Base-by-base conservation (phyloP, 768 basidiomycete species). In the Kwoniella sp. region DNA sequence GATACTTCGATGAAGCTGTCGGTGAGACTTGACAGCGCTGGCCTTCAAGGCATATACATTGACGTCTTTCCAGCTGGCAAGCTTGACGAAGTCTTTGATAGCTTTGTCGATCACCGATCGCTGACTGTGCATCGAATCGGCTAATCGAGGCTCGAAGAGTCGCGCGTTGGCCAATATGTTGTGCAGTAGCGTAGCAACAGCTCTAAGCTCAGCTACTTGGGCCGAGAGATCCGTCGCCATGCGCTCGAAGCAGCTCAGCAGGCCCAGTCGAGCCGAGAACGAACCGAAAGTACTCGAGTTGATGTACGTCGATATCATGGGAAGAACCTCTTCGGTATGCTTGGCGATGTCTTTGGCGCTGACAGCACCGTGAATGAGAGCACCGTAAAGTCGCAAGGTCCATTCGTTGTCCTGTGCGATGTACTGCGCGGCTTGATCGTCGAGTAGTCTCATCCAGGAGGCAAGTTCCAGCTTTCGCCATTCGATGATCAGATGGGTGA, bases 31-130 rank as follows among this genome's bases (percentile, higher is more conserved):
- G 65, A 90, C 87, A 0, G 96, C 93, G 76, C 93, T 96, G 66
- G 90, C 88, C 79, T 90, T 91, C 63, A 99, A 84, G 1, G 96
- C 93, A 68, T 91, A 89, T 11, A 98, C 90, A 73, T 98, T 99
- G 76, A 93, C 83, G 75, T 99, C 96, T 80, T 91, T 96, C 96
- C 96, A 98, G 74, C 93, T 97, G 1, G 96, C 96, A 51, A 99
- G 84, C 79, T 93, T 95, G 83, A 98, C 89, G 76, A 93, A 89
- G 50, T 86, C 87, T 63, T 84, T 86, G 57, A 97, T 85, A 61
- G 94, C 90, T 71, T 87, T 89, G 81, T 97, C 92, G 31, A 96
- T 78, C 0, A 72, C 74, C 0, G 79, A 80, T 55, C 88, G 86
- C 74, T 90, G 88, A 20, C 84, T 79, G 2, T 76, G 70, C 29